These are phyloP conservation scores for Pholiota microspora DNA, from an alignment of 768 basidiomycete species.

Conservation along the genomic window DNA sequence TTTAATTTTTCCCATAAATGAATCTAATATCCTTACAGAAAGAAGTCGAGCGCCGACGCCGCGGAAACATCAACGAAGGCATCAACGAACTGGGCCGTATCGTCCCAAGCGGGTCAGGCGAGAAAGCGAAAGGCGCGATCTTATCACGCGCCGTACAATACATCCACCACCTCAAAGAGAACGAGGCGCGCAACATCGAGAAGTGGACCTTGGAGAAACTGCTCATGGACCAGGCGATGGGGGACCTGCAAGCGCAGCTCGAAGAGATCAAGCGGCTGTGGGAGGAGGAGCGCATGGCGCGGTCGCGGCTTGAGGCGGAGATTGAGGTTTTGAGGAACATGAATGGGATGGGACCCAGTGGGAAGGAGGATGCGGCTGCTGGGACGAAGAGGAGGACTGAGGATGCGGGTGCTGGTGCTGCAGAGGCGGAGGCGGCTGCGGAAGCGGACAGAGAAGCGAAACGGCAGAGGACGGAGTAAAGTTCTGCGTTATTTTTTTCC, in stretches of 20 bases:
- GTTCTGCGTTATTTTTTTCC: background rate
- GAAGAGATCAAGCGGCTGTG: slow-evolving; percentile 80
- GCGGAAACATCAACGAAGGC: slow-evolving; percentile 95
- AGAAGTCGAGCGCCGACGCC: slow-evolving; percentile 94
- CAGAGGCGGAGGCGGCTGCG: slow-evolving; percentile 19
- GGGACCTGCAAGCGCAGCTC: slow-evolving; percentile 78
- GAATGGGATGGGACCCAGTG: slow-evolving; percentile 14
- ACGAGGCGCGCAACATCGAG: slow-evolving; percentile 87
- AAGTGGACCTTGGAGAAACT: slow-evolving; percentile 94
- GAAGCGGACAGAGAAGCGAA: slow-evolving; percentile 36
- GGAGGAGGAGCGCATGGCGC: slow-evolving; percentile 69
- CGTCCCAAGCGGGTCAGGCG: slow-evolving; percentile 83
- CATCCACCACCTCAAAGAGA: slow-evolving; percentile 88
- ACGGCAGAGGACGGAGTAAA: slow-evolving; percentile 41
- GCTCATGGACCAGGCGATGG: slow-evolving; percentile 91
- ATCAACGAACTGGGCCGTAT: slow-evolving; percentile 90
- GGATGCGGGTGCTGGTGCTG: slow-evolving; percentile 34
- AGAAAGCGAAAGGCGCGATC: slow-evolving; percentile 89
- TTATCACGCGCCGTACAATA: slow-evolving; percentile 87
- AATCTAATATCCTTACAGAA: slow-evolving; percentile 75
- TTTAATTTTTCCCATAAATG: slow-evolving; percentile 1
- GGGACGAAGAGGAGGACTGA: slow-evolving; percentile 37
- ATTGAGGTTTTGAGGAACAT: slow-evolving; percentile 51
- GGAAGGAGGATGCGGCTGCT: slow-evolving; percentile 19
- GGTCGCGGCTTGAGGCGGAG: slow-evolving; percentile 64